Evolutionary conservation across 352 stramenopile genomes (phyloP), one percentile per base, ranked within the genome.

Genomic region (Pythium rishiriense): DNA sequence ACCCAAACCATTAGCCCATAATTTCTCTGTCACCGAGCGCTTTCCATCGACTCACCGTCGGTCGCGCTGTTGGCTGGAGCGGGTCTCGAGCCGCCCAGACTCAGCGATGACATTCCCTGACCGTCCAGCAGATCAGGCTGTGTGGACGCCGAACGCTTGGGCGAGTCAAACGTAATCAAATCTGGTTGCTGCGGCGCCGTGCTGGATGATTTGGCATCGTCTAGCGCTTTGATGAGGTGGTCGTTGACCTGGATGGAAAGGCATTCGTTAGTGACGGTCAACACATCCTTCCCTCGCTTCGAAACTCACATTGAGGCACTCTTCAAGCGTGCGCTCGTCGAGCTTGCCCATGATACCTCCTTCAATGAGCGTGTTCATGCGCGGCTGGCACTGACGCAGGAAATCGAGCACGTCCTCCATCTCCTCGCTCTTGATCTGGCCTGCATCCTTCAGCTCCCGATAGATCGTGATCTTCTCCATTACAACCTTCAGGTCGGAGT

Each of bases 341-440:
- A 95, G 85, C 70, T 93, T 94, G 61, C 85, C 87, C 70, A 87
- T 86, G 45, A 95, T 74, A 0, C 87, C 87, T 52, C 85, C 87
- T 73, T 95, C 87, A 66, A 95, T 95, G 14, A 95, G 68, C 45
- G 85, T 90, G 67, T 95, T 95, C 84, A 95, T 95, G 47, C 87
- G 83, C 7, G 85, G 87, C 56, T 91, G 83, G 62, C 87, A 95
- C 62, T 95, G 87, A 1, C 75, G 83, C 46, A 95, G 58, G 56
- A 95, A 95, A 62, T 95, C 87, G 42, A 93, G 55, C 14, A 83
- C 74, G 35, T 95, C 78, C 25, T 95, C 87, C 19, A 87, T 63
- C 29, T 79, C 68, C 21, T 89, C 82, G 14, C 57, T 64, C 9
- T 64, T 62, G 10, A 29, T 26, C 17, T 69, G 59, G 22, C 69